Conservation (phyloP, 139 green algal genomes). For the Chlamydomonas asymmetrica region DNA sequence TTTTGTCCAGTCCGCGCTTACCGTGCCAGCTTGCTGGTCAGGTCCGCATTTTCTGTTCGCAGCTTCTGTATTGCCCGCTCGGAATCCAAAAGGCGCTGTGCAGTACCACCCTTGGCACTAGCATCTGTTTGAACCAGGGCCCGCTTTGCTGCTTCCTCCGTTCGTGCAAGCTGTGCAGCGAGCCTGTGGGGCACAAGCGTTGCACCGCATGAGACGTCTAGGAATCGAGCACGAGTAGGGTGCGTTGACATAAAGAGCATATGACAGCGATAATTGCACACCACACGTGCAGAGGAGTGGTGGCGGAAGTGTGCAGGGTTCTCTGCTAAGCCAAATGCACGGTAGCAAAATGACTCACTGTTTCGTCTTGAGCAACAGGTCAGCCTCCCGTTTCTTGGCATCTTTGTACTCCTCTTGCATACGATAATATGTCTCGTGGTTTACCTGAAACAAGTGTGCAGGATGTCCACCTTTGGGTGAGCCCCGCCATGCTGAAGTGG, state of each 20-base stretch:
- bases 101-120: slow-evolving; percentile 56
- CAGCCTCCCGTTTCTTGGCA: slow-evolving; percentile 44
- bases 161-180: slow-evolving; percentile 69
- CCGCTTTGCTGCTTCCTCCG: slow-evolving; percentile 78
- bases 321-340: neutral
- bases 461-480: neutral
- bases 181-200: slow-evolving; percentile 49
- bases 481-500: too few species aligned
- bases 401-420: slow-evolving; percentile 57
- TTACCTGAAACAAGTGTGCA: slow-evolving; percentile 32
- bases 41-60: slow-evolving; percentile 54
- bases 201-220: neutral
- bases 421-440: slow-evolving; percentile 56
- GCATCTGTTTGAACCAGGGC: slow-evolving; percentile 58
- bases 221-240: neutral
- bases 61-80: slow-evolving; percentile 56
- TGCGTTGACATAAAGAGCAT: too few species aligned
- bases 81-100: slow-evolving; percentile 63
- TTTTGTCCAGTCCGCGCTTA: too few species aligned
- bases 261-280: neutral
- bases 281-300: neutral
- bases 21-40: slow-evolving; percentile 53
- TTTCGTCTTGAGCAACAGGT: slow-evolving; percentile 53
- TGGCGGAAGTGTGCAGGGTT: neutral
- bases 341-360: slow-evolving; percentile 38